These are phyloP conservation scores for Ogataea glucozyma DNA, from an alignment of 805 yeast species.

Conservation along the genomic window DNA sequence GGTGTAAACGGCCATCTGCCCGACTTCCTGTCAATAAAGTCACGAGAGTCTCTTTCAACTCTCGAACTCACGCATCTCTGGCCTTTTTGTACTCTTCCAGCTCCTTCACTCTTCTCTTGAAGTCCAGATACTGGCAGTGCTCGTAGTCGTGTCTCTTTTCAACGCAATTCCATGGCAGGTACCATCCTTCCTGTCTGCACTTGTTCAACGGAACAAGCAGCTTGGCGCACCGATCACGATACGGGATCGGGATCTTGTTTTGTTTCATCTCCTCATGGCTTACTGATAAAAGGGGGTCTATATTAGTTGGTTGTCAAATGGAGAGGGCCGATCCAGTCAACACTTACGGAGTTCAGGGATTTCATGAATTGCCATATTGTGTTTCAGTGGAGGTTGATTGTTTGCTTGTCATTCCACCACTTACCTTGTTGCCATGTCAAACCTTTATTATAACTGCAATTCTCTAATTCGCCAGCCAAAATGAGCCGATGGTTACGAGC, in stretches of 20 bases:
- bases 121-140: slow-evolving; percentile 81
- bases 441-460: not conserved
- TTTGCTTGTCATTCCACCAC: not conserved
- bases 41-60: no score
- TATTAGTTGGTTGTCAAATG: not conserved
- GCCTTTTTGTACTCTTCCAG: slow-evolving; percentile 54
- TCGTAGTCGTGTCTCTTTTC: slow-evolving; percentile 82
- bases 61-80: slow-evolving; percentile 23
- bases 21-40: no score
- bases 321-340: no score
- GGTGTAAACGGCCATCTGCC: no score
- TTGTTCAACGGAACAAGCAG: slow-evolving; percentile 59
- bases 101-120: slow-evolving; percentile 76
- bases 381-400: not conserved
- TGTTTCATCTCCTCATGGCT: slow-evolving; percentile 83
- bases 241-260: slow-evolving; percentile 72
- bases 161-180: slow-evolving; percentile 70
- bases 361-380: slow-evolving; percentile 37
- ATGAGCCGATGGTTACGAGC: slow-evolving; percentile 2
- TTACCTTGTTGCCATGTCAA: not conserved
- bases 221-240: slow-evolving; percentile 82
- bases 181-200: slow-evolving; percentile 58
- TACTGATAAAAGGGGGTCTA: slow-evolving; percentile 42
- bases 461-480: slow-evolving; percentile 7
- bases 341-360: slow-evolving; percentile 46